Evolutionary conservation across 805 yeast species (phyloP).

Genomic region (Zygosaccharomyces siamensis): DNA sequence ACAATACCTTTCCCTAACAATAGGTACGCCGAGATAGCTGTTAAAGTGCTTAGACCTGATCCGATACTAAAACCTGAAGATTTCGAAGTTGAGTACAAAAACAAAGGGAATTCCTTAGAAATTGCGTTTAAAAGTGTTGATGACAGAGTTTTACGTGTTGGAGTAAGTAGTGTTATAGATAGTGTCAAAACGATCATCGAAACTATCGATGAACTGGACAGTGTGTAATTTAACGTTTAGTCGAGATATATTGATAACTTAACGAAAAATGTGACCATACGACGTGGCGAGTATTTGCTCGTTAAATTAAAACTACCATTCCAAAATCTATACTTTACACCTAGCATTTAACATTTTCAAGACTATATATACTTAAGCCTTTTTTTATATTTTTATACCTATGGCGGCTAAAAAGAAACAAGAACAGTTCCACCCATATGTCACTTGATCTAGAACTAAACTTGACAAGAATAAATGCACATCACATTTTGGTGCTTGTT

Average conservation of each 20-base stretch:
- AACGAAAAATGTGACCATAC: no score
- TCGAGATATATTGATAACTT: not conserved
- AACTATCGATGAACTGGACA: slow-evolving; percentile 56
- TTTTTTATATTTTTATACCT: not conserved
- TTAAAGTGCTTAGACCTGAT: slow-evolving; percentile 62
- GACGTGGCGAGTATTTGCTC: no score
- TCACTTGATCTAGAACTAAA: no score
- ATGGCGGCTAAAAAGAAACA: not conserved
- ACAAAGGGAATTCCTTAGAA: slow-evolving; percentile 36
- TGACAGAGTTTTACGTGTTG: slow-evolving; percentile 76
- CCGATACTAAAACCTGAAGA: slow-evolving; percentile 74
- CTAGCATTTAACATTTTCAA: no score
- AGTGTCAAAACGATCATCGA: slow-evolving; percentile 72
- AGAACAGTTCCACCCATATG: not conserved
- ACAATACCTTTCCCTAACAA: slow-evolving; percentile 58
- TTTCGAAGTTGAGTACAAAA: slow-evolving; percentile 44
- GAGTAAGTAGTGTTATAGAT: slow-evolving; percentile 76
- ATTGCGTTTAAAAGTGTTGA: slow-evolving; percentile 56
- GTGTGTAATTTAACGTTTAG: not conserved
- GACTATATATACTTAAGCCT: no score
- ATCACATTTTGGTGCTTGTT: no score
- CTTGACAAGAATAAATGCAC: no score
- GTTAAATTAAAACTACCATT: no score
- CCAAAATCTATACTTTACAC: no score
- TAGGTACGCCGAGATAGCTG: slow-evolving; percentile 61